A percentile compares a stretch with the other conserved stretches of the same genome.
These are phyloP conservation scores for Orbilia javanica DNA, from an alignment of 2,329 filamentous ascomycete genomes.

Conservation along the genomic window DNA sequence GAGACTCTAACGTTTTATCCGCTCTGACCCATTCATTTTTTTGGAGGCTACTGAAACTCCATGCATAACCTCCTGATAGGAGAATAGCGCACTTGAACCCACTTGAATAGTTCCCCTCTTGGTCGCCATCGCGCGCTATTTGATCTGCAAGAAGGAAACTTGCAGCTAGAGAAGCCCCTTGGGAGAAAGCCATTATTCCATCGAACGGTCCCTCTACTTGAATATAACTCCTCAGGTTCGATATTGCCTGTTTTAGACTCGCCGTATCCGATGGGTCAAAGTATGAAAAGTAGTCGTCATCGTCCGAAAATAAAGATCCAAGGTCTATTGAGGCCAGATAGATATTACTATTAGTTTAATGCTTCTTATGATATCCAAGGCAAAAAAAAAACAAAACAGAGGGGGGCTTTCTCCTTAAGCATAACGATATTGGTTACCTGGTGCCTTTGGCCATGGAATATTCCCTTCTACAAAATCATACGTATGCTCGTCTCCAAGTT, in stretches of 20 bases:
- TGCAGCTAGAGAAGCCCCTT: slow-evolving; percentile 20
- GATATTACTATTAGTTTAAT: no score
- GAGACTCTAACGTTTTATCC: slow-evolving; percentile 3
- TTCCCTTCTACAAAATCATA: slow-evolving; percentile 52
- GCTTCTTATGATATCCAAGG: neutral
- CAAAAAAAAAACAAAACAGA: neutral
- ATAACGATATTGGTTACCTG: neutral
- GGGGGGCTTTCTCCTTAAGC: neutral
- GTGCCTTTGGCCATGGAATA: slow-evolving; percentile 38
- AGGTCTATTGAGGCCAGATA: slow-evolving; percentile 14
- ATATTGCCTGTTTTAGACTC: slow-evolving; percentile 19
- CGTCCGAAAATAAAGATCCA: slow-evolving; percentile 37
- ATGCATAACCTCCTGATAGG: slow-evolving; percentile 26
- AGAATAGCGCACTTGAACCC: slow-evolving; percentile 45
- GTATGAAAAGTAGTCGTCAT: slow-evolving; percentile 46
- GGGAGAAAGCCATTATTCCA: slow-evolving; percentile 37
- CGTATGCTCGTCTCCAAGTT: slow-evolving; percentile 36
- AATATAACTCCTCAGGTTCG: slow-evolving; percentile 24
- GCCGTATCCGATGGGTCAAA: slow-evolving; percentile 29
- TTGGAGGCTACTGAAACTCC: slow-evolving; percentile 5
- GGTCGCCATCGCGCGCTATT: neutral
- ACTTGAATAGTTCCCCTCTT: slow-evolving; percentile 5
- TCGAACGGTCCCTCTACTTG: slow-evolving; percentile 44
- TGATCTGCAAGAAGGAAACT: slow-evolving; percentile 1
- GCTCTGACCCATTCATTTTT: neutral